Evolutionary conservation across 177 flowering plant genomes (phyloP), one percentile per base, ranked within the genome.

Genomic region (Tripterygium wilfordii): DNA sequence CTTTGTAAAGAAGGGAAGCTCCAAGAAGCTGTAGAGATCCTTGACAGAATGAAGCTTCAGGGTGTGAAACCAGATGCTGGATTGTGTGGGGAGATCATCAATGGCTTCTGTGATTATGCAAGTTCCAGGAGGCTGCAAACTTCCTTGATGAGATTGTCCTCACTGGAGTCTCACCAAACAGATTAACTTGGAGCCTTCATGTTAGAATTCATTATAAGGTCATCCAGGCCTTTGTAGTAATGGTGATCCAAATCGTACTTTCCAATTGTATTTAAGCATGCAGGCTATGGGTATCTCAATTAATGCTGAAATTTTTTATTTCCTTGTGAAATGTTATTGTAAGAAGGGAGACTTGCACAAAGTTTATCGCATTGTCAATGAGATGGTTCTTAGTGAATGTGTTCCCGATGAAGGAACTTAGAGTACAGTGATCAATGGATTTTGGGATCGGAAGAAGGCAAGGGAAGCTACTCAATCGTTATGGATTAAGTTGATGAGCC

Each of bases 91-190:
- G 86, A 84, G 56, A 59, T 84, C 36, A 70, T 89, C 25, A 60
- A 12, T 58, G 70, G 84, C 12, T 72, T 76, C 36, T 86, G 86
- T 62, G 77, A 75, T 42, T 48, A 27, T 6, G 29, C 32, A 84
- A 71, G 61, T 89, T 78, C 35, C 69, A 51, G 15, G 83, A 82
- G 63, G 97, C 92, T 58, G 86, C 94, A 29, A 82, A 84, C 56
- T 77, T 82, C 60, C 78, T 89, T 54, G 95, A 86, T 65, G 97
- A 89, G 68, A 89, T 89, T 95, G 63, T 74, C 18, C 76, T 86
- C 17, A 66, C 62, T 14, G 80, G 85, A 8, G 59, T 78, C 35
- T 50, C 71, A 29, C 88, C 88, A 10, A 79, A 67, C 40, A 59
- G 82, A 28, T 4, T 86, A 29, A 88, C 92, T 33, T 74, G 85